Evolutionary conservation across 1,139 yeast species (phyloP).

Genomic region (Blastobotrys illinoisensis): DNA sequence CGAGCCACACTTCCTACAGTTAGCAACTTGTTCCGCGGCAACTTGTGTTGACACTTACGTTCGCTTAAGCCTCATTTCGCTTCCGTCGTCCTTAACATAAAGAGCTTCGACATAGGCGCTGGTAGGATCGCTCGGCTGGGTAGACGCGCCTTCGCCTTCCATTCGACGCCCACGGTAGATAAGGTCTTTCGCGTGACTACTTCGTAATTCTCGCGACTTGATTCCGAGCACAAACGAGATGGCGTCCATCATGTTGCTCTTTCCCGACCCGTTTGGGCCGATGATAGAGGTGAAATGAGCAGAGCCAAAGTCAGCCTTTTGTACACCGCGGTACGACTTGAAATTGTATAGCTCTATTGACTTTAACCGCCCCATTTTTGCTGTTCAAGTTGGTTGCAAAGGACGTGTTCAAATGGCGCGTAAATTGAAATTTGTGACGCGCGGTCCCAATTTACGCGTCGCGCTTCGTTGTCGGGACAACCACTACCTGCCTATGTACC

Average conservation of each 20-base stretch:
- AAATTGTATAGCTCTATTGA: slow-evolving; percentile 59
- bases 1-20: slow-evolving; percentile 10
- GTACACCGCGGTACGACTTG: slow-evolving; percentile 80
- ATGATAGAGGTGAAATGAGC: slow-evolving; percentile 84
- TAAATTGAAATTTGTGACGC: slow-evolving; percentile 1
- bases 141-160: slow-evolving; percentile 27
- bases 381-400: neutral
- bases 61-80: slow-evolving; percentile 24
- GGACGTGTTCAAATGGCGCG: slow-evolving; percentile 1
- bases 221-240: slow-evolving; percentile 93
- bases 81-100: slow-evolving; percentile 56
- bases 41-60: slow-evolving; percentile 16
- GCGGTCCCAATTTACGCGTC: neutral
- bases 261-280: slow-evolving; percentile 98
- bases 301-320: slow-evolving; percentile 75
- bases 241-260: slow-evolving; percentile 97
- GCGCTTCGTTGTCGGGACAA: neutral
- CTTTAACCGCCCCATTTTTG: slow-evolving; percentile 26
- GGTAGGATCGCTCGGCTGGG: slow-evolving; percentile 40
- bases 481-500: no score
- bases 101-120: slow-evolving; percentile 78
- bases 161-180: slow-evolving; percentile 65
- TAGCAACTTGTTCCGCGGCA: neutral
- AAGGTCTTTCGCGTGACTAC: slow-evolving; percentile 66
- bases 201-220: slow-evolving; percentile 68